Conservation (phyloP, 2,329 filamentous ascomycete genomes). For the Clonostachys solani region DNA sequence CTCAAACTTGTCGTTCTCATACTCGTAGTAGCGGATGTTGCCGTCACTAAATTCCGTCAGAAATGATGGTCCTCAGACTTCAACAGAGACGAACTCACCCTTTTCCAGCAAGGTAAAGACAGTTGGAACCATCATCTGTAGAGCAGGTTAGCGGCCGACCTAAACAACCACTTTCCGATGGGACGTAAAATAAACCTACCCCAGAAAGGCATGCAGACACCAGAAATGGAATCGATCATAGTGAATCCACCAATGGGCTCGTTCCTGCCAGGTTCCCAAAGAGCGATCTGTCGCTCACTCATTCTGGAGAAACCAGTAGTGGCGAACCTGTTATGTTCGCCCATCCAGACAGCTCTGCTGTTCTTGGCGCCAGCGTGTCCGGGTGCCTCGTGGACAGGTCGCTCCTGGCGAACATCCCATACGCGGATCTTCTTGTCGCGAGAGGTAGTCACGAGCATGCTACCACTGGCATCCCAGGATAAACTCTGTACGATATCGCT, state of each 20-base stretch:
- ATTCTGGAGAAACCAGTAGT: slow-evolving; percentile 97
- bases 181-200: slow-evolving; percentile 38
- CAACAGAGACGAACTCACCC: slow-evolving; percentile 63
- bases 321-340: slow-evolving; percentile 91
- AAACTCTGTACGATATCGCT: slow-evolving; percentile 91
- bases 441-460: slow-evolving; percentile 84
- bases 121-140: slow-evolving; percentile 83
- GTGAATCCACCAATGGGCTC: slow-evolving; percentile 89
- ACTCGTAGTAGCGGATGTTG: slow-evolving; percentile 98
- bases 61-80: background rate
- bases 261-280: slow-evolving; percentile 87
- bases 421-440: slow-evolving; percentile 97
- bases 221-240: slow-evolving; percentile 90
- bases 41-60: slow-evolving; percentile 64
- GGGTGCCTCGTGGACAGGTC: slow-evolving; percentile 74
- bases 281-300: slow-evolving; percentile 93
- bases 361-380: slow-evolving; percentile 96
- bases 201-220: slow-evolving; percentile 99
- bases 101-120: slow-evolving; percentile 94
- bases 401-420: slow-evolving; percentile 95
- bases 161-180: background rate
- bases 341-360: slow-evolving; percentile 94
- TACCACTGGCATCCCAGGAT: slow-evolving; percentile 90
- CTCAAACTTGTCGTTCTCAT: slow-evolving; percentile 98
- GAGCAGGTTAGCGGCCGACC: slow-evolving; percentile 11